Percentiles rank a stretch among this genome's conserved stretches.
Conservation (phyloP, 2,329 filamentous ascomycete species). For the Pyrenophora graminea region DNA sequence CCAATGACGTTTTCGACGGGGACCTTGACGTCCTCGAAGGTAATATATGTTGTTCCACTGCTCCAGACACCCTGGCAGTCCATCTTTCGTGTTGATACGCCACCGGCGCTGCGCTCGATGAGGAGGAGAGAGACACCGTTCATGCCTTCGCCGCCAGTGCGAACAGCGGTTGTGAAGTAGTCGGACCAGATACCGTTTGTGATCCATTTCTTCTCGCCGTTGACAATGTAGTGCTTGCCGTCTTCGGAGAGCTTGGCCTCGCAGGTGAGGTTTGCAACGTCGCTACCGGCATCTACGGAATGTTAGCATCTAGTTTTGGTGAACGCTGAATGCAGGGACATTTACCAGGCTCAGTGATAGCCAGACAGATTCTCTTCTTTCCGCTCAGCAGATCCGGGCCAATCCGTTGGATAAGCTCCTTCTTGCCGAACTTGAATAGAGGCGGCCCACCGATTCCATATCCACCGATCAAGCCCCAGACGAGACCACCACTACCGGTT, state of each 20-base stretch:
- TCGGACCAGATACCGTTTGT: slow-evolving; percentile 97
- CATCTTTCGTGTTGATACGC: slow-evolving; percentile 92
- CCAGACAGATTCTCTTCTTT: slow-evolving; percentile 96
- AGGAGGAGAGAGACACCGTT: slow-evolving; percentile 88
- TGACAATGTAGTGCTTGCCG: slow-evolving; percentile 99
- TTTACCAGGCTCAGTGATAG: slow-evolving; percentile 80
- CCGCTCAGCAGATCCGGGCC: slow-evolving; percentile 85
- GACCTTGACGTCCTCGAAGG: slow-evolving; percentile 98
- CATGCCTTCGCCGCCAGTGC: slow-evolving; percentile 79
- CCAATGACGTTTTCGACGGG: slow-evolving; percentile 98
- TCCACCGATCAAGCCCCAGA: slow-evolving; percentile 95
- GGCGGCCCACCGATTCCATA: slow-evolving; percentile 94
- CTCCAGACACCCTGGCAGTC: slow-evolving; percentile 91
- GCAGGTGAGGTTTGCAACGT: slow-evolving; percentile 93
- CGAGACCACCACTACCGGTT: slow-evolving; percentile 84
- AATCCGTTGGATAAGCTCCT: slow-evolving; percentile 82
- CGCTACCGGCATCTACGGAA: slow-evolving; percentile 75
- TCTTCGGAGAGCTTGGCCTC: slow-evolving; percentile 94
- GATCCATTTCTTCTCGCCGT: slow-evolving; percentile 99
- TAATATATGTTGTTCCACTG: slow-evolving; percentile 93
- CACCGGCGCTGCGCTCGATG: slow-evolving; percentile 82
- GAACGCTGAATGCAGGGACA: background rate
- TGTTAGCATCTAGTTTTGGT: slow-evolving; percentile 11
- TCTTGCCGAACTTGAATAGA: slow-evolving; percentile 87
- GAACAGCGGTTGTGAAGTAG: slow-evolving; percentile 81